Base-by-base conservation (phyloP, 1,284 basidiomycete species). In the Volvariella volvacea region DNA sequence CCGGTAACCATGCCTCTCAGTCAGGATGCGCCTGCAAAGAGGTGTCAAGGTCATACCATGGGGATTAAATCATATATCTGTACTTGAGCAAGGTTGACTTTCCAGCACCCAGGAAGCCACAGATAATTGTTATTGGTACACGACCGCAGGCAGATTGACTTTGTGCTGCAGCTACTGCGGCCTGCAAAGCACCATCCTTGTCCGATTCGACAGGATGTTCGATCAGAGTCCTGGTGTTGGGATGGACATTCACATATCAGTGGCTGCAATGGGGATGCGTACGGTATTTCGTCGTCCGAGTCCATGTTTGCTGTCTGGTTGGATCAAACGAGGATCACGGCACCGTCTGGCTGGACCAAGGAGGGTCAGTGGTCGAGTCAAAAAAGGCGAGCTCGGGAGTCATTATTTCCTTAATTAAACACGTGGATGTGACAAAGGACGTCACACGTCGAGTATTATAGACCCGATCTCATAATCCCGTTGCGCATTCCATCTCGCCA, bases 101-200 rank as follows among this genome's bases (percentile, higher is more conserved):
- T 28, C 92, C 92, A 12, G 86, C 85, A 31, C 92, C 92, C 2
- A 96, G 75, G 55, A 94, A 95, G 3, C 93, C 93, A 46, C 86
- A 92, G 45, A 96, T 86, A 48, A 95, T 83, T 3, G 92, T 95
- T 16, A 93, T 74, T 15, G 92, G 92, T 2, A 94, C 86, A 43
- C 80, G 65, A n/a, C 52, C 50, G 21, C 46, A 25, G 22, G 46
- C 22, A 20, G 44, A 19, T 14, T 49, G 42, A 22, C 41, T 21
- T 16, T 41, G 20, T 6, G 20, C 38, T 34, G 46, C 39, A 22
- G 33, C 48, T 22, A 32, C 48, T 45, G 33, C 34, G 22, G 22
- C 17, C 25, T 45, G 10, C 32, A 38, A 30, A 42, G 22, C n/a
- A 38, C n/a, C 38, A 9, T 38, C 8, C 15, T 28, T 17, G 15